Conservation (phyloP, 805 yeast genomes). For the Huiozyma naganishii region DNA sequence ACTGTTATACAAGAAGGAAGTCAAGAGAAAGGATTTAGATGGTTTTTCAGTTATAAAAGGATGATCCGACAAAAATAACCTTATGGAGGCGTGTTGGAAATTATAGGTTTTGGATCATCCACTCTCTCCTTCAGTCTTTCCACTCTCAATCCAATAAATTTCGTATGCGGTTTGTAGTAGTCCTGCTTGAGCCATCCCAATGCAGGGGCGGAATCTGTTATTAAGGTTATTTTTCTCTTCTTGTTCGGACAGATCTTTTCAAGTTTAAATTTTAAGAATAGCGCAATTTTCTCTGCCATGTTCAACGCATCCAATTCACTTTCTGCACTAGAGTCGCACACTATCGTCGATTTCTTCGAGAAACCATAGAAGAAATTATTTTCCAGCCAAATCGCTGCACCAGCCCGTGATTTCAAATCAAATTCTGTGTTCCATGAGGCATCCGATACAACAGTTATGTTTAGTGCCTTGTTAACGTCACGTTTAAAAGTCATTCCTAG, state of each 20-base stretch:
- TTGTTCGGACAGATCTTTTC: not conserved
- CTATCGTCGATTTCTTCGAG: constrained; percentile 1
- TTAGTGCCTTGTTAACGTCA: not conserved
- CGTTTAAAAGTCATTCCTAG: not conserved
- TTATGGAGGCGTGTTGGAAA: no score
- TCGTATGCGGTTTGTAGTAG: not conserved
- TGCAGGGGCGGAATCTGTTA: not conserved
- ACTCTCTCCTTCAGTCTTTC: no score
- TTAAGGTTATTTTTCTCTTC: not conserved
- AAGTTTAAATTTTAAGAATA: not conserved
- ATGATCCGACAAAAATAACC: no score
- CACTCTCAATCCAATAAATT: not conserved
- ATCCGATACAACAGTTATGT: not conserved
- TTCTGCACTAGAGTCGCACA: not conserved
- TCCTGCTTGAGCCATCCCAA: not conserved
- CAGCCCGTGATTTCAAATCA: constrained; percentile 1
- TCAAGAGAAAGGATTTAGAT: no score
- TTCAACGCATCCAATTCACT: constrained; percentile 1
- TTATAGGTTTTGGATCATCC: no score
- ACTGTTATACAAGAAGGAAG: no score
- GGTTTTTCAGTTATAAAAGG: no score
- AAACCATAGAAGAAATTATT: not conserved
- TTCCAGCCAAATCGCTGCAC: constrained; percentile 1
- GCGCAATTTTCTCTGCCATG: not conserved
- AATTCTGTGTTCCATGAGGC: constrained; percentile 1